Base-by-base conservation (phyloP, 2,329 filamentous ascomycete genomes). In the Cytospora piceicola region DNA sequence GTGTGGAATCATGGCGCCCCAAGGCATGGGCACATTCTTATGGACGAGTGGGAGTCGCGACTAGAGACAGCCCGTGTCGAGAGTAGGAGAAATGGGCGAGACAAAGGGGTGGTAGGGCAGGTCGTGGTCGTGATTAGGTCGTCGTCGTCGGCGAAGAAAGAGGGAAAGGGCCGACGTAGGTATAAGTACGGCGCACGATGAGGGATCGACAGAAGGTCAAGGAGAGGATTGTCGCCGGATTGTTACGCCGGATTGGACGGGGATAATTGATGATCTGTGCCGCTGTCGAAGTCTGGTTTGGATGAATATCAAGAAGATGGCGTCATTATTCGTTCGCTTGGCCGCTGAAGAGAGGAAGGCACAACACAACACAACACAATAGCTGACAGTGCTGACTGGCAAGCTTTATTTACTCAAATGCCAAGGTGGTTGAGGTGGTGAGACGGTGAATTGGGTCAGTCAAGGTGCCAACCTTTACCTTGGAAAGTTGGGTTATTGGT, bases 1-100 rank as follows among this genome's bases (percentile, higher is more conserved):
- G 57, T 63, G 56, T 57, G 63, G 32, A 32, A 59, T 76, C 66
- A 69, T 72, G 68, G 69, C 67, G 46, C 53, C 61, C 63, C 63
- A 60, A 65, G 63, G 60, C 66, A 66, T 63, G 66, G 39, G 66
- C 53, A 58, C 66, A 68, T 68, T 61, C 63, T 68, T 63, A 39
- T 36, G 42, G n/a, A 15, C 30, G 39, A 32, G 24, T 27, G 34
- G 27, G 56, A 57, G n/a, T 24, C 46, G 46, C 24, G n/a, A 20
- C 46, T 24, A 9, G 46, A 4, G 46, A 49, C n/a, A 4, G 9
- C 11, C n/a, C 4, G 9, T 49, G 53, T 34, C 54, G 34, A 24
- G 32, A 36, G 20, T 20, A 32, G 54, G 34, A 29, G 15, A 8
- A 51, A 7, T 32, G 49, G 39, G 27, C 52, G 29, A 54, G 51